phyloP scores from a whole-genome alignment of 345 rosid genomes.

The Brassica napus region DNA sequence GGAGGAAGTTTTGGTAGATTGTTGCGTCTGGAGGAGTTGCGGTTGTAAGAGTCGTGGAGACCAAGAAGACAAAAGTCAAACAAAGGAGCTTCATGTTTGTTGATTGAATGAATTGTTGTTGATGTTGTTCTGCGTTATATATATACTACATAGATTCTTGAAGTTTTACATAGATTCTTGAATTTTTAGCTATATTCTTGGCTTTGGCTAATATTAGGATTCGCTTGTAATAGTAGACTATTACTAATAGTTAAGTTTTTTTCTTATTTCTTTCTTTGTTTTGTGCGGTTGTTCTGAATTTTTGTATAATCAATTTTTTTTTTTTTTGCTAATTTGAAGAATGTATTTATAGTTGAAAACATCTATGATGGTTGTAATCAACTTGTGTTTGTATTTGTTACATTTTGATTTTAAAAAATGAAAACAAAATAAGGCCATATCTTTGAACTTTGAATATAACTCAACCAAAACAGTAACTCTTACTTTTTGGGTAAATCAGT shows the following conservation, averaged over 20 bases:
- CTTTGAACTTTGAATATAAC: not conserved
- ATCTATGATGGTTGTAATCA: not conserved
- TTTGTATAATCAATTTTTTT: not conserved
- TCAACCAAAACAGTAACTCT: not conserved
- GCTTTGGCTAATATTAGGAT: slow-evolving; percentile 7
- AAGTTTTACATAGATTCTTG: not conserved
- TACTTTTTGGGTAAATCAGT: not conserved
- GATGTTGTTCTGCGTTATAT: not conserved
- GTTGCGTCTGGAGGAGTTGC: slow-evolving; percentile 29
- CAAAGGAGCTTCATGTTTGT: slow-evolving; percentile 25
- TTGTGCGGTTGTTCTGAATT: not conserved
- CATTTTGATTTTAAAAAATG: not conserved
- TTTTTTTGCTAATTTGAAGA: not conserved
- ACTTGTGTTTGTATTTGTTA: not conserved
- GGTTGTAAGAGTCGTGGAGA: slow-evolving; percentile 17
- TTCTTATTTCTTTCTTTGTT: not conserved
- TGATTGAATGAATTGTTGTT: not conserved
- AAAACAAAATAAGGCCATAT: not conserved
- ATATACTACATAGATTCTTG: slow-evolving; percentile 10
- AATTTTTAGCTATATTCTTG: not conserved
- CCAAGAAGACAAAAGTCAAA: not conserved
- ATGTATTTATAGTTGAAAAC: not conserved
- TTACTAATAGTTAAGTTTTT: not conserved
- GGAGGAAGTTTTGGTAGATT: slow-evolving; percentile 43
- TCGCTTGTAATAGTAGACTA: slow-evolving; percentile 4